Evolutionary conservation across 768 basidiomycete genomes (phyloP), one percentile per base, ranked within the genome.

Genomic region (Infundibulicybe gibba): DNA sequence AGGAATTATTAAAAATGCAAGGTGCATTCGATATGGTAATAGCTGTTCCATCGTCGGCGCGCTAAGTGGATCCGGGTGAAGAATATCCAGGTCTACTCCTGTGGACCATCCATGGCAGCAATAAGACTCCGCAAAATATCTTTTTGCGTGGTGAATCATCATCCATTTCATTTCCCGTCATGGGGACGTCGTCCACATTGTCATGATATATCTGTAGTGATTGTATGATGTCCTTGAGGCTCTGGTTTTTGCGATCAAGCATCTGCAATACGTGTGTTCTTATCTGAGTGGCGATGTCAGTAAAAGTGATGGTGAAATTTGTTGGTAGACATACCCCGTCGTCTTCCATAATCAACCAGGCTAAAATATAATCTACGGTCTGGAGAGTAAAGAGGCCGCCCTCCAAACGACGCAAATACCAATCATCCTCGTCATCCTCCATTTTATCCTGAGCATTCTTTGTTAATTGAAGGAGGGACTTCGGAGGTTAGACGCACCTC

Each of bases 321-420:
- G 19, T 32, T 6, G 21, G 15, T 38, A 37, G 3, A 66, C 89
- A 47, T 69, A 97, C 97, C 32, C 95, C 97, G 56, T 98, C 95
- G 56, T 98, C 95, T 67, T 99, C 97, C 94, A 97, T 94, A 46
- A 83, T 78, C 20, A 97, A 66, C 97, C 97, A 99, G 5, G 89
- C 93, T 33, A 97, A 66, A 49, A 97, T 88, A 56, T 94, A 97
- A 63, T 98, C 95, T 34, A 92, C 79, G 14, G 85, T 92, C 58
- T 98, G 95, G 6, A 98, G 65, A 1, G 86, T 87, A 60, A 89
- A 93, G 38, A 97, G 66, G 0, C 97, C 97, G 2, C 84, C 83
- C 48, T 97, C 93, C 32, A 98, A 67, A 45, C 87, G 79, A 30
- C 85, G 81, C n/a, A 97, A 69, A 69, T 98, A 97, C 74, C 84